A percentile compares a stretch with the other conserved stretches of the same genome.
These are phyloP conservation scores for Anthracocystis panici-leucophaei DNA, from an alignment of 1,284 basidiomycete species.

Conservation along the genomic window DNA sequence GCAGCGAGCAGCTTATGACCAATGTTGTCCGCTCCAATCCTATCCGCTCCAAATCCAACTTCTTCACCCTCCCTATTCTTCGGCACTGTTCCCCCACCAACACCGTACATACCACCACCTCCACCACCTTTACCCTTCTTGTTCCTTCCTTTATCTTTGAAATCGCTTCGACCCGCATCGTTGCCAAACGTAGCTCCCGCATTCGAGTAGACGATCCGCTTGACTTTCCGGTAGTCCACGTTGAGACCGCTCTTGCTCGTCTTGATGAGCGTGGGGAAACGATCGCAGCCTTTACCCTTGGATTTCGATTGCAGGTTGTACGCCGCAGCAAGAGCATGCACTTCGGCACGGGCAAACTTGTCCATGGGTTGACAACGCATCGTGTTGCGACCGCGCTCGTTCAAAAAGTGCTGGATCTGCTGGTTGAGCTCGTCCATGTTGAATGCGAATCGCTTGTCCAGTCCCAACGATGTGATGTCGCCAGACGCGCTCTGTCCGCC, in stretches of 20 bases:
- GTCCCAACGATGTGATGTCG: slow-evolving; percentile 28
- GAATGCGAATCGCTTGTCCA: slow-evolving; percentile 42
- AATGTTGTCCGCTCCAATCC: slow-evolving; percentile 66
- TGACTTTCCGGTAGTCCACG: slow-evolving; percentile 54
- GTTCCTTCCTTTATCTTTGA: slow-evolving; percentile 27
- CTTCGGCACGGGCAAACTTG: slow-evolving; percentile 65
- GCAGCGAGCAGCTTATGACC: slow-evolving; percentile 64
- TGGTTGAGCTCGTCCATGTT: slow-evolving; percentile 60
- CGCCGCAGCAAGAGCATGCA: slow-evolving; percentile 65
- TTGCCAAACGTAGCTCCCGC: slow-evolving; percentile 54
- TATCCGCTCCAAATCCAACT: slow-evolving; percentile 65
- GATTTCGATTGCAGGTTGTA: slow-evolving; percentile 61
- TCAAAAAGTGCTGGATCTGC: slow-evolving; percentile 61
- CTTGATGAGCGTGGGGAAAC: slow-evolving; percentile 67
- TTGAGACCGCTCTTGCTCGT: slow-evolving; percentile 43
- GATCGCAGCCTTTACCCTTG: slow-evolving; percentile 55
- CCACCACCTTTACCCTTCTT: slow-evolving; percentile 32
- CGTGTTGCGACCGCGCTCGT: slow-evolving; percentile 52
- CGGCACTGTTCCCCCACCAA: slow-evolving; percentile 48
- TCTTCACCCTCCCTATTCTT: slow-evolving; percentile 64
- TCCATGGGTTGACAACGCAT: slow-evolving; percentile 66
- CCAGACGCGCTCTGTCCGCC: slow-evolving; percentile 18
- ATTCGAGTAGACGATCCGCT: slow-evolving; percentile 46
- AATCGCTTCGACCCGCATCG: slow-evolving; percentile 38
- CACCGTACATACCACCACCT: slow-evolving; percentile 31